These are phyloP conservation scores for Limnanthes douglasii DNA, from an alignment of 345 rosid genomes.

Conservation along the genomic window DNA sequence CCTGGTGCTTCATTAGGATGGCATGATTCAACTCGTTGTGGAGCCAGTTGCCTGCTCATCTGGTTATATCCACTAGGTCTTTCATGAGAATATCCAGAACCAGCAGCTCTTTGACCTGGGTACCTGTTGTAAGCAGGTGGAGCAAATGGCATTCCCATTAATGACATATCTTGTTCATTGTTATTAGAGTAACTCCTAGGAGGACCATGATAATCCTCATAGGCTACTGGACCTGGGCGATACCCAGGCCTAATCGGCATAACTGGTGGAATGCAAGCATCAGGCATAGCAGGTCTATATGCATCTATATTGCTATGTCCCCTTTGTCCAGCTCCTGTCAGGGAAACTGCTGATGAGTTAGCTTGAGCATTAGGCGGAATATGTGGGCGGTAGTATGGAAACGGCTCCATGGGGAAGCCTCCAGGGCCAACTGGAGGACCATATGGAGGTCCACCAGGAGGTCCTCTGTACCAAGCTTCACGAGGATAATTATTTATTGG, in stretches of 20 bases:
- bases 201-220: constrained; percentile 73
- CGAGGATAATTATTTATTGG: constrained; percentile 74
- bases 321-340: constrained; percentile 59
- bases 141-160: constrained; percentile 60
- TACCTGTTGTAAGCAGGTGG: constrained; percentile 35
- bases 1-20: constrained; percentile 40
- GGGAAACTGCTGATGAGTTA: constrained; percentile 38
- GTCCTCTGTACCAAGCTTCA: constrained; percentile 88
- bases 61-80: constrained; percentile 51
- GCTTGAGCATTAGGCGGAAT: constrained; percentile 32
- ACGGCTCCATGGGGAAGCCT: constrained; percentile 77
- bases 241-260: constrained; percentile 87
- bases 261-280: constrained; percentile 56
- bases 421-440: constrained; percentile 67
- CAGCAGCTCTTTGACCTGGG: constrained; percentile 40
- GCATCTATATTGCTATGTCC: constrained; percentile 59
- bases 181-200: constrained; percentile 63
- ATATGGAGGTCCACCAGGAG: constrained; percentile 65
- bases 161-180: constrained; percentile 57
- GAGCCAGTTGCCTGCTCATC: constrained; percentile 20
- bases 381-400: constrained; percentile 69
- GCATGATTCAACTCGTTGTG: constrained; percentile 38
- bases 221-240: constrained; percentile 63
- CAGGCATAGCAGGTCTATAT: constrained; percentile 72
- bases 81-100: constrained; percentile 25